Evolutionary conservation across 257 asterid species (phyloP), one percentile per base, ranked within the genome.

Genomic region (Eucommia ulmoides): DNA sequence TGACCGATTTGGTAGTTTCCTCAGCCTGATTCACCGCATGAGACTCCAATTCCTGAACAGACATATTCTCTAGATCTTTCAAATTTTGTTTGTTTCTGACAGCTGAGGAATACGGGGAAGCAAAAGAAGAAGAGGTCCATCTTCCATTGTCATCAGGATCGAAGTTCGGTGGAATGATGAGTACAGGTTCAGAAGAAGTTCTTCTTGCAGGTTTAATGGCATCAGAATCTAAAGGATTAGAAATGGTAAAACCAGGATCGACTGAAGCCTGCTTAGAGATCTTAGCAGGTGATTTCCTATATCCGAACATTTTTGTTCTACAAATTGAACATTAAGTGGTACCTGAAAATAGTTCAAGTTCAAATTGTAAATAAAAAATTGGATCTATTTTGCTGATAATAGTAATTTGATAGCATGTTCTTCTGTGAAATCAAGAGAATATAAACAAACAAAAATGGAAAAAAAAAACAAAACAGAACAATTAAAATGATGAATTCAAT

Each of bases 231-330:
- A 3, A 35, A 61, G 12, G 73, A 10, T 48, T 69, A 76, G 38
- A 29, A 29, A 5, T 29, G 7, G n/a, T n/a, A 8, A 57, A 52
- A 45, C 61, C 68, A 0, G 82, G 64, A 17, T 76, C 76, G 2
- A 6, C 54, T 20, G 75, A 44, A 22, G 42, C 33, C 52, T 69
- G 23, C 65, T 60, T 41, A 72, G 67, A 6, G 74, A 70, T 22
- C 55, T 67, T 65, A 7, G 76, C 77, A 0, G 82, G 74, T 8
- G 81, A 66, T 75, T 78, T 89, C 58, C 61, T 73, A 57, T 78
- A 77, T 12, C 98, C 93, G 51, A 91, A 91, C 98, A 91, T 91
- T 48, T 62, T 72, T 57, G 1, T 29, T n/a, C n/a, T n/a, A n/a
- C n/a, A n/a, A n/a, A n/a, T n/a, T n/a, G n/a, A n/a, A n/a, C n/a